Evolutionary conservation across 2,329 filamentous ascomycete genomes (phyloP).

Genomic region (Monilinia laxa): DNA sequence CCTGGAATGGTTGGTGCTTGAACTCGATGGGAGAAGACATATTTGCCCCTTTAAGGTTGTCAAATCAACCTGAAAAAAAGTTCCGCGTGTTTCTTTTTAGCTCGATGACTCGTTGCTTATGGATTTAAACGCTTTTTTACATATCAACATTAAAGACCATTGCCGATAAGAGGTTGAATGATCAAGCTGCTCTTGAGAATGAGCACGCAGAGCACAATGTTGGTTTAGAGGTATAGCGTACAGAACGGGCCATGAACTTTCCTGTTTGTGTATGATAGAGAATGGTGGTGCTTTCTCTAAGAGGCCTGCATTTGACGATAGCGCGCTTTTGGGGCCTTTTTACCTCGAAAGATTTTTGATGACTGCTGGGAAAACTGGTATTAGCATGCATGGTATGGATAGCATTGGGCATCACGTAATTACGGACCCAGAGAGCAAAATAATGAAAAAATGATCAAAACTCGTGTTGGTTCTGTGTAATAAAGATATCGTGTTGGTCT

Average conservation of each 20-base stretch:
- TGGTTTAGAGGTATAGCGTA: slow-evolving; percentile 14
- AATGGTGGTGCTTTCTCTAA: background rate
- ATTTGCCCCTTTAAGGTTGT: background rate
- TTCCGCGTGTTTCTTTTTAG: background rate
- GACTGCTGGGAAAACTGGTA: slow-evolving; percentile 12
- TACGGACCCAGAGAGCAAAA: slow-evolving; percentile 18
- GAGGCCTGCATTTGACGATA: slow-evolving; percentile 14
- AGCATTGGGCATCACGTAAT: slow-evolving; percentile 22
- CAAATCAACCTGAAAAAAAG: background rate
- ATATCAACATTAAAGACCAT: slow-evolving; percentile 13
- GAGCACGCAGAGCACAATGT: slow-evolving; percentile 11
- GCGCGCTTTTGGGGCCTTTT: background rate
- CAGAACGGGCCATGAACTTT: slow-evolving; percentile 13
- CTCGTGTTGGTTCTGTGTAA: background rate
- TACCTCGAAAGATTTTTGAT: slow-evolving; percentile 4
- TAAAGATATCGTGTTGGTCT: background rate
- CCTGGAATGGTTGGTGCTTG: slow-evolving; percentile 59
- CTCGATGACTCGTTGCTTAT: slow-evolving; percentile 19
- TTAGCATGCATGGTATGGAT: slow-evolving; percentile 19
- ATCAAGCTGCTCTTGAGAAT: slow-evolving; percentile 6
- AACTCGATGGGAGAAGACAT: slow-evolving; percentile 25
- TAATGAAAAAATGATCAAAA: slow-evolving; percentile 18
- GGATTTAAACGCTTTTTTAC: slow-evolving; percentile 17
- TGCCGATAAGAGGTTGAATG: slow-evolving; percentile 13
- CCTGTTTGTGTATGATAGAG: slow-evolving; percentile 11